Base-by-base conservation (phyloP, 1,284 basidiomycete species). In the Rhodotorula mucilaginosa region DNA sequence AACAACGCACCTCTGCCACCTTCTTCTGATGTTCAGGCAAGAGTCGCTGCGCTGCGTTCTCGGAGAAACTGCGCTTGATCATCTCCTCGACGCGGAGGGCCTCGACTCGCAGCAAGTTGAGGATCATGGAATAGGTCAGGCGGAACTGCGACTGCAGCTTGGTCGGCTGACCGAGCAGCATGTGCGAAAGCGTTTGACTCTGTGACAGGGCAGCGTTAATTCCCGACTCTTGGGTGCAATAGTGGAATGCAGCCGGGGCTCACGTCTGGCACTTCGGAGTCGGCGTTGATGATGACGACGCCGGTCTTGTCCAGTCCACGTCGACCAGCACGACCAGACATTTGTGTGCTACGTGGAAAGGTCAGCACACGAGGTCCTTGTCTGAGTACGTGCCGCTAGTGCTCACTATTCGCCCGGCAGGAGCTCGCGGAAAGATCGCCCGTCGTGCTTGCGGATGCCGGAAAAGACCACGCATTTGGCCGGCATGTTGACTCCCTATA, bases 31-130 rank as follows among this genome's bases (percentile, higher is more conserved):
- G 93, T 68, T 97, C 93, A 1, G 97, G 97, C 29, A 97, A 84
- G 66, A 98, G 84, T 65, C 89, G 87, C 79, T 99, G 97, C 0
- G 95, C 90, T 0, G 94, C 89, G 79, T 99, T 99, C 83, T 99
- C 97, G 5, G 96, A 98, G 82, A 99, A 99, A 80, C 92, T 95
- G 51, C 97, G 87, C 82, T 99, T 99, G 82, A 99, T 99, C 97
- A 99, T 99, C 81, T 99, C 97, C 80, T 99, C 97, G 13, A 99
- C 97, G 74, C 90, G 87, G 49, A 99, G 85, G 3, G 97, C 94
- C 80, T 99, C 97, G 13, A 99, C 96, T 46, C 97, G 89, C 23
- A 99, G 86, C 57, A 99, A 83, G 80, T 99, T 99, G 71, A 99
- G 84, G 72, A 99, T 98, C 97, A 99, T 99, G 81, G 97, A 98